phyloP scores from a whole-genome alignment of 75 land plant genomes.

The Chamaecyparis obtusa region DNA sequence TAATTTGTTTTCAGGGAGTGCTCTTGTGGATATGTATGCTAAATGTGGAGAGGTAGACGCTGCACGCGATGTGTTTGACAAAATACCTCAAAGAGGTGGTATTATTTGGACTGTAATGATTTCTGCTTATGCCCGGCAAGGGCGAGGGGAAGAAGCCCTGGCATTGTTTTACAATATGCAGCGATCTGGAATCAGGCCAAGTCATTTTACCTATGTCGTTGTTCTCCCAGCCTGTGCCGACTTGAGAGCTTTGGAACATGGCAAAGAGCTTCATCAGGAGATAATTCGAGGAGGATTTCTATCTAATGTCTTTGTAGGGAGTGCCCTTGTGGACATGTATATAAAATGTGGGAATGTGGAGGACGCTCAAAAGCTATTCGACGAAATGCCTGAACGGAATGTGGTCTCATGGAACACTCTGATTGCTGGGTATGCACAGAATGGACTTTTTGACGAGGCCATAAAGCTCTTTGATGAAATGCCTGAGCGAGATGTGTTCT shows the following conservation, averaged over 20 bases:
- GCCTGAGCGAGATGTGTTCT: conserved; percentile 16
- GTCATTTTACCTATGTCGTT: conserved; percentile 2
- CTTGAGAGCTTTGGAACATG: conserved; percentile 6
- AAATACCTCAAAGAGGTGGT: conserved; percentile 9
- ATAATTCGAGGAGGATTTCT: conserved; percentile 9
- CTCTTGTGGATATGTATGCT: conserved; percentile 19
- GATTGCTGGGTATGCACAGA: conserved; percentile 26
- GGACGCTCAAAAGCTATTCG: conserved; percentile 20
- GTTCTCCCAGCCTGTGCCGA: conserved; percentile 7
- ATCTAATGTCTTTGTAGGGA: neutral
- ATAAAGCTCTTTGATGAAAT: conserved; percentile 17
- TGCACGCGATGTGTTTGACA: conserved; percentile 26
- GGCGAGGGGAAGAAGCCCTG: conserved; percentile 19
- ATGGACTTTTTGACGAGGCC: conserved; percentile 12
- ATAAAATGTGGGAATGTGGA: conserved; percentile 21
- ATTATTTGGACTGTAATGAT: conserved; percentile 22
- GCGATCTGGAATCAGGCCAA: neutral
- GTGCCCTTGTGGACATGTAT: conserved; percentile 21
- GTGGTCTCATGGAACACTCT: conserved; percentile 20
- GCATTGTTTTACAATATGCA: conserved; percentile 15
- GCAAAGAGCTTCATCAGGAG: conserved; percentile 5
- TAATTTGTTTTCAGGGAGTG: conserved; percentile 13
- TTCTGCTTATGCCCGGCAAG: conserved; percentile 8
- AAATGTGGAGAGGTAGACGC: conserved; percentile 15
- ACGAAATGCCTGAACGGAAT: conserved; percentile 18